Percentiles rank a stretch among this genome's conserved stretches.
Conservation (phyloP, 495 filamentous ascomycete genomes). For the Neurospora hispaniola region DNA sequence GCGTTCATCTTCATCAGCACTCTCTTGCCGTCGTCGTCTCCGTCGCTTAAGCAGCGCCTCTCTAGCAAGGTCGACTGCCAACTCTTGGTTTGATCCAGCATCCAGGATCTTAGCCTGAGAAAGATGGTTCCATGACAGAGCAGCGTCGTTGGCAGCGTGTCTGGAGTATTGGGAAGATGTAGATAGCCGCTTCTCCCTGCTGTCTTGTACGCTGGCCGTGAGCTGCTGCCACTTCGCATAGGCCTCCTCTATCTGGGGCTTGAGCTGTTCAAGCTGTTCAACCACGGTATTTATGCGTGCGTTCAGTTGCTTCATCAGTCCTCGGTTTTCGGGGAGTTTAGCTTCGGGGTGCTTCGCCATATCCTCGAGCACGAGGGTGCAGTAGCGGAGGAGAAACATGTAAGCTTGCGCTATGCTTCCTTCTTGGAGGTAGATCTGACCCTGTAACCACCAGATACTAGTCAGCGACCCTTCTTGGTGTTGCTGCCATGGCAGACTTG, state of each 20-base stretch:
- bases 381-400: slow-evolving; percentile 74
- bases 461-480: neutral
- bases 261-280: slow-evolving; percentile 48
- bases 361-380: slow-evolving; percentile 53
- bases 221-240: slow-evolving; percentile 26
- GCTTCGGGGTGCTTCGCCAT: slow-evolving; percentile 56
- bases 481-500: neutral
- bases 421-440: slow-evolving; percentile 67
- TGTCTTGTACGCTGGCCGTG: slow-evolving; percentile 4
- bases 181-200: slow-evolving; percentile 3
- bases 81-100: slow-evolving; percentile 57
- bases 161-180: slow-evolving; percentile 17
- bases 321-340: slow-evolving; percentile 35
- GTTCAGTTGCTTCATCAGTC: slow-evolving; percentile 11
- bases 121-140: slow-evolving; percentile 29
- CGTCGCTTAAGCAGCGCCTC: slow-evolving; percentile 63
- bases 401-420: slow-evolving; percentile 80
- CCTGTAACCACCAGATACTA: slow-evolving; percentile 13
- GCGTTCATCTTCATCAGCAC: slow-evolving; percentile 44
- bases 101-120: slow-evolving; percentile 42
- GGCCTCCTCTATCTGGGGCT: slow-evolving; percentile 27
- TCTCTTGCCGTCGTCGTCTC: slow-evolving; percentile 16
- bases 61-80: slow-evolving; percentile 69
- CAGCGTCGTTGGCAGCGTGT: slow-evolving; percentile 37
- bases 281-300: slow-evolving; percentile 20